phyloP scores from a whole-genome alignment of 495 filamentous ascomycete species.

The Penicillium riverlandense region DNA sequence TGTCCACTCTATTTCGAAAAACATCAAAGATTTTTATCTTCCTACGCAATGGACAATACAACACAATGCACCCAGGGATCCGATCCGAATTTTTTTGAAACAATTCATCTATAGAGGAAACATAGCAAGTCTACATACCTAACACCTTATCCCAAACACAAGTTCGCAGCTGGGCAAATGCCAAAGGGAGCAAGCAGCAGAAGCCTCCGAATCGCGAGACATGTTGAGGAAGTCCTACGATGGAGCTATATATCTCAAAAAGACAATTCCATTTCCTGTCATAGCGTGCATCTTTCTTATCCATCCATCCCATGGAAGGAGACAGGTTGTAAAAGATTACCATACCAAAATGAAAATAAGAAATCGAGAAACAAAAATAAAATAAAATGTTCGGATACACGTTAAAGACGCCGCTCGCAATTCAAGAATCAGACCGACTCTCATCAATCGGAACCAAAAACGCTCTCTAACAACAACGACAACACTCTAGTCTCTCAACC shows the following conservation, averaged over 20 bases:
- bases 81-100: no score
- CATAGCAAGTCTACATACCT: no score
- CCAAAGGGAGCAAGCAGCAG: no score
- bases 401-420: conserved; percentile 28
- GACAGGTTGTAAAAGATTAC: conserved; percentile 9
- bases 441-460: conserved; percentile 13
- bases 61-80: background rate
- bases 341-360: conserved; percentile 6
- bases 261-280: conserved; percentile 3
- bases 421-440: conserved; percentile 16
- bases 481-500: background rate
- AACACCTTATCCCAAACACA: no score
- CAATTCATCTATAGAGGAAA: no score
- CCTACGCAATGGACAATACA: conserved; percentile 13
- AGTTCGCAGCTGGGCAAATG: no score
- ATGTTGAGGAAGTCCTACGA: no score
- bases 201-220: no score
- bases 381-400: conserved; percentile 19
- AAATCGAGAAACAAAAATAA: conserved; percentile 4
- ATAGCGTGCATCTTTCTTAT: conserved; percentile 1
- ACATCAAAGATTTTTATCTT: background rate
- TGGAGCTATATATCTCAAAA: background rate
- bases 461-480: conserved; percentile 20
- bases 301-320: conserved; percentile 1
- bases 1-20: conserved; percentile 12